Base-by-base conservation (phyloP, 305 asterid genomes). In the Rubia peregrina region DNA sequence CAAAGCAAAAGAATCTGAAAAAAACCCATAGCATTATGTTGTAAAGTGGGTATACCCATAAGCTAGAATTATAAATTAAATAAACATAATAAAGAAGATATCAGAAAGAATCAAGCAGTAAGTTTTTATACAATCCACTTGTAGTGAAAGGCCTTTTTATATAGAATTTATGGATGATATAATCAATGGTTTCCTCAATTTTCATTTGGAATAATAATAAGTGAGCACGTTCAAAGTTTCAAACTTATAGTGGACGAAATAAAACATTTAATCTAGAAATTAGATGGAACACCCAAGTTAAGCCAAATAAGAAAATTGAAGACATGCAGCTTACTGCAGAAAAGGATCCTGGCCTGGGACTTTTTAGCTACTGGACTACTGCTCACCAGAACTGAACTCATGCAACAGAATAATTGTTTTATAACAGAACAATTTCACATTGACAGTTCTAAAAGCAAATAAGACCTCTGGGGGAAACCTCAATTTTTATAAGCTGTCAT, bases 1-100 rank as follows among this genome's bases (percentile, higher is more conserved):
- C 98, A 94, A 74, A 94, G 97, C 85, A 94, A 84, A 75, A 94
- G 89, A 81, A 94, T 81, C 99, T 94, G 96, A 72, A 67, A 51
- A 74, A 30, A 65, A n/a, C 51, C 9, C 62, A 60, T 41, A 41
- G 26, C 16, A 14, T 51, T 48, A 24, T 17, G 12, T 7, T 48
- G 55, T 49, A 72, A 19, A 51, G 14, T 10, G 40, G 22, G 51
- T 49, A 64, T 14, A 38, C 22, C 14, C 19, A 24, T 33, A 61
- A 49, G 44, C 62, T 19, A 65, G n/a, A 21, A 61, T 61, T 8
- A 53, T 7, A 70, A 76, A 44, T 70, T 63, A 70, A 77, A 71
- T 44, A 38, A 30, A 68, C 46, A 66, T 1, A 63, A 16, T 4
- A 38, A n/a, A 8, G 68, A 36, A 69, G 19, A 36, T 7, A 21